Evolutionary conservation across 768 basidiomycete species (phyloP).

Genomic region (Agrocybe praecox): DNA sequence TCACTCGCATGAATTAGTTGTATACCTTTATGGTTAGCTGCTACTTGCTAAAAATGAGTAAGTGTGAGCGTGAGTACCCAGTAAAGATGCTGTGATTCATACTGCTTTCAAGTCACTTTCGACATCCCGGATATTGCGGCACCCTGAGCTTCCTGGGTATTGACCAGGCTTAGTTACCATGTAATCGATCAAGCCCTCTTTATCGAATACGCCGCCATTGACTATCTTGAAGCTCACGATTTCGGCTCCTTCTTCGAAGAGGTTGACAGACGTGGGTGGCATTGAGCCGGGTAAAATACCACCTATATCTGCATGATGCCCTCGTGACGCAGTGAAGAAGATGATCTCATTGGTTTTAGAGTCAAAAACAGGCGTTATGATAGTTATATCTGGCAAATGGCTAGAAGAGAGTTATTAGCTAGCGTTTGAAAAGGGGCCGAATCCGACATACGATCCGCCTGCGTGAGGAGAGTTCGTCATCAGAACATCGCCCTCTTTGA

Average conservation of each 20-base stretch:
- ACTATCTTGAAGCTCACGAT: slow-evolving; percentile 94
- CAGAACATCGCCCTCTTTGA: slow-evolving; percentile 90
- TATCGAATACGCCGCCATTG: slow-evolving; percentile 77
- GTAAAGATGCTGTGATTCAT: slow-evolving; percentile 25
- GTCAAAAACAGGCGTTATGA: slow-evolving; percentile 92
- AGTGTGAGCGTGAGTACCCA: background rate
- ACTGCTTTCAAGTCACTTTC: slow-evolving; percentile 93
- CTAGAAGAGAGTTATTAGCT: slow-evolving; percentile 20
- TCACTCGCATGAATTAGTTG: slow-evolving; percentile 80
- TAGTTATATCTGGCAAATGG: slow-evolving; percentile 77
- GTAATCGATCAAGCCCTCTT: slow-evolving; percentile 69
- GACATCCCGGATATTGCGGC: slow-evolving; percentile 84
- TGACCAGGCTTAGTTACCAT: slow-evolving; percentile 82
- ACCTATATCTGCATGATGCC: slow-evolving; percentile 94
- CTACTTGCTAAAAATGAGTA: slow-evolving; percentile 71
- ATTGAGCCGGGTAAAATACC: slow-evolving; percentile 93
- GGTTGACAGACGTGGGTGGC: slow-evolving; percentile 90
- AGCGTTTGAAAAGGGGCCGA: slow-evolving; percentile 8
- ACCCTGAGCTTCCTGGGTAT: slow-evolving; percentile 87
- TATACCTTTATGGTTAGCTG: slow-evolving; percentile 91
- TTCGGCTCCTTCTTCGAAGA: slow-evolving; percentile 94
- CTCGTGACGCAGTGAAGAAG: slow-evolving; percentile 92
- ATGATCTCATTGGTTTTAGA: slow-evolving; percentile 69
- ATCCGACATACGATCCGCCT: slow-evolving; percentile 75
- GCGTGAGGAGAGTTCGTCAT: slow-evolving; percentile 92